Conservation (phyloP, 176 grass and related monocot species). For the Puccinellia tenuiflora region DNA sequence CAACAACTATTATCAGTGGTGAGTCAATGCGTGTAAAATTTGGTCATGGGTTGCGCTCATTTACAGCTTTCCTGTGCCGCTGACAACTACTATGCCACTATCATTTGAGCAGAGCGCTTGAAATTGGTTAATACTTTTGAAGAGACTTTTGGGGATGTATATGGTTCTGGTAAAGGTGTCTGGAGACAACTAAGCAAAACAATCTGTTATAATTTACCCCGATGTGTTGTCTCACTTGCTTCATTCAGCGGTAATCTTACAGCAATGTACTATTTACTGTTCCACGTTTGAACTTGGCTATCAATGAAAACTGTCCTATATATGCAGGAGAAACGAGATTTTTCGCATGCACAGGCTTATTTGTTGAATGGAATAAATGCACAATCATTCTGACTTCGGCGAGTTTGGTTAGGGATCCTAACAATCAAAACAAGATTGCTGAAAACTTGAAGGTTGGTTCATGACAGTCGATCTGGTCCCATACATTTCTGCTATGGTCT, state of each 20-base stretch:
- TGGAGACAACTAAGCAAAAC: background rate
- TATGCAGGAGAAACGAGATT: slow-evolving; percentile 1
- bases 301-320: background rate
- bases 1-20: background rate
- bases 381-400: background rate
- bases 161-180: slow-evolving; percentile 1
- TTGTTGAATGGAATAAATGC: background rate
- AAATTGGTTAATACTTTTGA: slow-evolving; percentile 9
- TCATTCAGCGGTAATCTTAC: slow-evolving; percentile 8
- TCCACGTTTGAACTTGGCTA: background rate
- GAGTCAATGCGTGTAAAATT: background rate
- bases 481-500: background rate
- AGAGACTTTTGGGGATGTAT: background rate
- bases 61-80: background rate
- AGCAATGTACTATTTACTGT: background rate
- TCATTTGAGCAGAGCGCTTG: background rate
- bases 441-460: slow-evolving; percentile 13
- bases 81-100: background rate
- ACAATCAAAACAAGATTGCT: slow-evolving; percentile 3
- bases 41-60: background rate
- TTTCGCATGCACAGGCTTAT: slow-evolving; percentile 7
- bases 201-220: background rate
- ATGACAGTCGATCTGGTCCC: background rate
- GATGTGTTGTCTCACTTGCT: background rate
- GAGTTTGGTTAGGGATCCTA: slow-evolving; percentile 19